Conservation (phyloP, 495 filamentous ascomycete genomes). For the Talaromyces ruber region DNA sequence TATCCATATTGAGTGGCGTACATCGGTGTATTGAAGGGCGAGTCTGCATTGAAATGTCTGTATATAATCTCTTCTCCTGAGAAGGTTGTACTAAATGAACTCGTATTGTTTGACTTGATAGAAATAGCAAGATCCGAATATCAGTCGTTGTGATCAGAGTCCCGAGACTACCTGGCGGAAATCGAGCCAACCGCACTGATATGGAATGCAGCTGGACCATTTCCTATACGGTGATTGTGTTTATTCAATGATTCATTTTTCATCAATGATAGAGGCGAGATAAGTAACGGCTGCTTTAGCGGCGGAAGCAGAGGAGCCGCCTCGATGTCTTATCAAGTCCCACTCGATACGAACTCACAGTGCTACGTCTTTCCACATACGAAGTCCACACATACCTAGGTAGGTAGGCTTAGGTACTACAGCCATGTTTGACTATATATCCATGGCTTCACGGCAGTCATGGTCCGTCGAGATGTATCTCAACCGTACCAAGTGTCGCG, state of each 20-base stretch:
- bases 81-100: neutral
- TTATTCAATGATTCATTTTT: neutral
- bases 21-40: neutral
- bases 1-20: neutral
- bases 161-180: neutral
- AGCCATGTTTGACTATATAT: neutral
- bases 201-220: too few relatives aligned
- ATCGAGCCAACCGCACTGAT: neutral
- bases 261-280: neutral
- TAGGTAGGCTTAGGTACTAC: too few relatives aligned
- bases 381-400: too few relatives aligned
- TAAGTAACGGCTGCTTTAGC: neutral
- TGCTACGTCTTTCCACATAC: neutral
- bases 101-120: neutral
- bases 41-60: neutral
- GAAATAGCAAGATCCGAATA: neutral
- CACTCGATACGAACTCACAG: neutral
- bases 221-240: too few relatives aligned
- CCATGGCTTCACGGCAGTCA: neutral
- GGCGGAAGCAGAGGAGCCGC: neutral
- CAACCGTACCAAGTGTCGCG: neutral
- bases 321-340: neutral
- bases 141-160: neutral
- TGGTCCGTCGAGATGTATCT: neutral
- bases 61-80: conserved; percentile 1